Evolutionary conservation across 441 rosid species (phyloP).

Genomic region (Sinapis alba): DNA sequence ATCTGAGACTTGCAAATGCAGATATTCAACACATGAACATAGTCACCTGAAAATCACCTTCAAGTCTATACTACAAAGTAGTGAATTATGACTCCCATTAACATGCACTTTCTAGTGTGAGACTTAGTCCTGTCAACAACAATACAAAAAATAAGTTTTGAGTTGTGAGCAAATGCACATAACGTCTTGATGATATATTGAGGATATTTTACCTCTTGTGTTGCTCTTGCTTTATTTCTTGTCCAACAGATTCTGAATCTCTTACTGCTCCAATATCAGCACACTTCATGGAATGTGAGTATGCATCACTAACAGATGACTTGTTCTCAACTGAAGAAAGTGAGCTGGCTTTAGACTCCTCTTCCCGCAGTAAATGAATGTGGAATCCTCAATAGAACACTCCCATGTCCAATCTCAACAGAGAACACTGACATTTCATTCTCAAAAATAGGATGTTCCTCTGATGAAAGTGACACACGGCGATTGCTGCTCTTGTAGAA

Average conservation of each 20-base stretch:
- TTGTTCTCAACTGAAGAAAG: constrained; percentile 77
- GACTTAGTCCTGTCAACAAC: constrained; percentile 61
- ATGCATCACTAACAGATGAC: constrained; percentile 56
- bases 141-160: not conserved
- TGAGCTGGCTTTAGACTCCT: constrained; percentile 97
- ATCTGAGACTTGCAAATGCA: not conserved
- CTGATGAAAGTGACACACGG: constrained; percentile 45
- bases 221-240: constrained; percentile 57
- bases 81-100: constrained; percentile 62
- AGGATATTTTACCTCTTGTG: constrained; percentile 56
- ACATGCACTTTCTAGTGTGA: constrained; percentile 60
- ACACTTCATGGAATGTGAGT: constrained; percentile 54
- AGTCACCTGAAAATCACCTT: constrained; percentile 46
- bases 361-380: constrained; percentile 80
- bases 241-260: constrained; percentile 47
- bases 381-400: constrained; percentile 88
- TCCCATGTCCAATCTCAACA: constrained; percentile 98
- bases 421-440: constrained; percentile 74
- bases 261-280: constrained; percentile 48
- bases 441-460: constrained; percentile 87
- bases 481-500: constrained; percentile 90
- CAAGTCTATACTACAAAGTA: constrained; percentile 65
- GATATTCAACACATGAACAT: no score
- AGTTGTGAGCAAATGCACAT: not conserved
- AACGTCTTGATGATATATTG: not conserved